A percentile compares a stretch with the other conserved stretches of the same genome.
Evolutionary conservation across 805 yeast species (phyloP).

Genomic region (Lipomyces starkeyi): DNA sequence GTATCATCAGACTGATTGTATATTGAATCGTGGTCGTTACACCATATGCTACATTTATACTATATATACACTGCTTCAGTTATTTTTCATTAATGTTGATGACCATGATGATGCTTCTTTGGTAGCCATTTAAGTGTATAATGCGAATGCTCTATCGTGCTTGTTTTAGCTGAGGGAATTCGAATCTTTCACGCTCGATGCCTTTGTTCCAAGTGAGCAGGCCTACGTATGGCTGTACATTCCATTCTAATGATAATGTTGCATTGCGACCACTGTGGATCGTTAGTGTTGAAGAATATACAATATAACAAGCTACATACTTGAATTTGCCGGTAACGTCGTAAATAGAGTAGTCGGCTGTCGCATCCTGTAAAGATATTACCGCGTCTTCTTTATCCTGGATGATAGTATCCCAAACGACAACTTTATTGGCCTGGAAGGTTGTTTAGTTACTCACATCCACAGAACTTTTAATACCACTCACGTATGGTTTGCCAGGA

Average conservation of each 20-base stretch:
- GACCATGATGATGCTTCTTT: neutral
- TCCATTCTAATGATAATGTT: conserved; percentile 78
- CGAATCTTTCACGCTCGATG: conserved; percentile 24
- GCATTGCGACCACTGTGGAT: conserved; percentile 63
- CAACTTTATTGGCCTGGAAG: conserved; percentile 61
- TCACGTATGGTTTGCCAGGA: conserved; percentile 51
- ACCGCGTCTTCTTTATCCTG: conserved; percentile 62
- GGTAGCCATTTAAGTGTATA: neutral
- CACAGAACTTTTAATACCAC: conserved; percentile 38
- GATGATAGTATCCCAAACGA: conserved; percentile 91
- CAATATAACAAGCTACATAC: conserved; percentile 19
- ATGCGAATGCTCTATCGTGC: neutral
- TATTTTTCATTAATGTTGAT: neutral
- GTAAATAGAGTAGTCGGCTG: conserved; percentile 85
- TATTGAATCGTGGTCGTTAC: neutral
- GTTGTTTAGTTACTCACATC: neutral
- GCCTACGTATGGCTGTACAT: conserved; percentile 91
- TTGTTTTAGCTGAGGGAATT: conserved; percentile 22
- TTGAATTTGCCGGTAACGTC: conserved; percentile 67
- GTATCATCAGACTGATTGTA: neutral
- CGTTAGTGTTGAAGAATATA: neutral
- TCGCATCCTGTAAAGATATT: conserved; percentile 57
- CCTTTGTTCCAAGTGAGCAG: conserved; percentile 56
- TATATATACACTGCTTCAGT: neutral
- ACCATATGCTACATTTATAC: neutral